phyloP scores from a whole-genome alignment of 2,329 filamentous ascomycete species.

The Apiospora saccharicola region DNA sequence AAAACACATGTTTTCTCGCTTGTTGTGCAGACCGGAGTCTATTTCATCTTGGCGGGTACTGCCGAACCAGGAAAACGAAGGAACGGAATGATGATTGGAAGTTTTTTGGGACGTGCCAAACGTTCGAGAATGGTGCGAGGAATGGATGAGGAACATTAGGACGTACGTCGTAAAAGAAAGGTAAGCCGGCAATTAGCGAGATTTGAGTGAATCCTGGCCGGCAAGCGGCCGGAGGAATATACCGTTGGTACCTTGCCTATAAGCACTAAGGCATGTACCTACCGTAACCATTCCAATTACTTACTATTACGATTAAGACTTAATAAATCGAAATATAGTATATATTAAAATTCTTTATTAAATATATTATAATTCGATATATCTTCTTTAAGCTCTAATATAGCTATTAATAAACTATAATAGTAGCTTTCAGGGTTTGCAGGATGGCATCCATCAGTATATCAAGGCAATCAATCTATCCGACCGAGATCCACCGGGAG shows the following conservation, averaged over 20 bases:
- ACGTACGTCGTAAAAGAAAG: neutral
- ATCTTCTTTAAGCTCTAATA: too few relatives aligned
- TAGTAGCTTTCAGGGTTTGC: too few relatives aligned
- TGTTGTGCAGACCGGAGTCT: slow-evolving; percentile 2
- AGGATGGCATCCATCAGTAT: neutral
- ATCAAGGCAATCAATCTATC: neutral
- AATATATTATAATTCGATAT: too few relatives aligned
- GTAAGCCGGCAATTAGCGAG: slow-evolving; percentile 2
- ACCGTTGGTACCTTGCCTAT: too few relatives aligned
- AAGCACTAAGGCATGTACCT: too few relatives aligned
- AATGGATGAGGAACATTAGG: neutral
- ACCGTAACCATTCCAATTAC: too few relatives aligned
- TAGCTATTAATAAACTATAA: too few relatives aligned
- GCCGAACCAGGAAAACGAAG: neutral
- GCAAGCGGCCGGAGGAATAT: too few relatives aligned
- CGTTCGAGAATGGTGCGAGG: slow-evolving; percentile 15
- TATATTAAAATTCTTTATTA: too few relatives aligned
- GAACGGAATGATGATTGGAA: neutral
- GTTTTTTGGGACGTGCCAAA: neutral
- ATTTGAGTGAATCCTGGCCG: neutral
- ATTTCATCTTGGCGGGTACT: neutral
- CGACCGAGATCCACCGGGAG: neutral
- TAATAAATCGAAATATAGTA: too few relatives aligned
- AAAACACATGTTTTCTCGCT: neutral
- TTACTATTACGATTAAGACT: too few relatives aligned